A percentile compares a stretch with the other conserved stretches of the same genome.
phyloP scores from a whole-genome alignment of 1,284 basidiomycete species.

The Schizophyllum amplum region DNA sequence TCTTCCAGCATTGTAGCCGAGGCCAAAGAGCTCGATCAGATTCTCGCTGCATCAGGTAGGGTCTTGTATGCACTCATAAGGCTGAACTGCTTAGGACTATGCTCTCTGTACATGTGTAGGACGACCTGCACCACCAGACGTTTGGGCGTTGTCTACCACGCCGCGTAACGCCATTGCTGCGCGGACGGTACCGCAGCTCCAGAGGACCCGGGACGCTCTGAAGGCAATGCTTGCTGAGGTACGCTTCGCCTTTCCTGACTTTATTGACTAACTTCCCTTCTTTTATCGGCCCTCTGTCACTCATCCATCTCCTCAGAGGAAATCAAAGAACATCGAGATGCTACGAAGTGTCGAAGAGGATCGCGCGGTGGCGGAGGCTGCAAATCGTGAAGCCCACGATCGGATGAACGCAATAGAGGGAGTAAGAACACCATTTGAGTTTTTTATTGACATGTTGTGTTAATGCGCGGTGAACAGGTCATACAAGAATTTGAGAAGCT shows the following conservation, averaged over 20 bases:
- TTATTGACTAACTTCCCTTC: no score
- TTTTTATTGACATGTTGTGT: not conserved
- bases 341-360: slow-evolving; percentile 43
- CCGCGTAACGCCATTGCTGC: slow-evolving; percentile 40
- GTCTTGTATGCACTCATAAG: no score
- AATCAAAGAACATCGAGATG: slow-evolving; percentile 38
- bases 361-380: slow-evolving; percentile 33
- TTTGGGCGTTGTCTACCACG: not conserved
- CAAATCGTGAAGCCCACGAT: slow-evolving; percentile 23
- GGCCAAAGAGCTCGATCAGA: slow-evolving; percentile 48
- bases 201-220: slow-evolving; percentile 19
- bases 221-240: not conserved
- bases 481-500: not conserved
- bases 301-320: not conserved
- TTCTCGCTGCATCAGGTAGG: not conserved
- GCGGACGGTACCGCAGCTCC: slow-evolving; percentile 47
- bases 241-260: no score
- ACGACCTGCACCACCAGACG: slow-evolving; percentile 14
- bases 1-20: slow-evolving; percentile 48
- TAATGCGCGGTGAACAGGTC: not conserved
- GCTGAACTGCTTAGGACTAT: no score
- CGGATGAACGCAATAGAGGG: not conserved
- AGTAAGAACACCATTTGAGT: not conserved
- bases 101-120: slow-evolving; percentile 20
- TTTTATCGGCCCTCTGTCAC: not conserved